These are phyloP conservation scores for Cnidoscolus chayamansa DNA, from an alignment of 441 rosid species.

Conservation along the genomic window DNA sequence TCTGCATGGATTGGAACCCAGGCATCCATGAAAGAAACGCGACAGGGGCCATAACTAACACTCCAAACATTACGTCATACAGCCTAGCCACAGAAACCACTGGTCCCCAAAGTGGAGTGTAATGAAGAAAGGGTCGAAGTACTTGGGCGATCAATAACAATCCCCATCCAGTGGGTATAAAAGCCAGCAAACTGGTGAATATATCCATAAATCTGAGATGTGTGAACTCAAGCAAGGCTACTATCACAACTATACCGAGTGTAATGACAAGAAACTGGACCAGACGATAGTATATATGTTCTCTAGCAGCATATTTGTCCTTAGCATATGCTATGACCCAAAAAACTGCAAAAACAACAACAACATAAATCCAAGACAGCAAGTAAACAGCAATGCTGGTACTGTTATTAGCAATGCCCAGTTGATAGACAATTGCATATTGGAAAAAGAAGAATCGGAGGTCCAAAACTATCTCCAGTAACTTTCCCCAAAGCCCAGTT, in stretches of 20 bases:
- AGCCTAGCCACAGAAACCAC: constrained; percentile 73
- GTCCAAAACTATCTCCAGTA: constrained; percentile 65
- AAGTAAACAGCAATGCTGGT: constrained; percentile 62
- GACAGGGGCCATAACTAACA: constrained; percentile 72
- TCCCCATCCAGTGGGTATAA: constrained; percentile 92
- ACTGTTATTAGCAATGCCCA: constrained; percentile 57
- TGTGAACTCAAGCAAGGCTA: constrained; percentile 64
- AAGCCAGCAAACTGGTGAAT: constrained; percentile 83
- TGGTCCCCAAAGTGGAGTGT: constrained; percentile 46
- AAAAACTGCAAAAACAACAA: constrained; percentile 46
- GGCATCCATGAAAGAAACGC: constrained; percentile 92
- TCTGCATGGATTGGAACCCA: constrained; percentile 89
- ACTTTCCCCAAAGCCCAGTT: constrained; percentile 59
- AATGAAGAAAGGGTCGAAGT: constrained; percentile 42
- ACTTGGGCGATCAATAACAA: constrained; percentile 68
- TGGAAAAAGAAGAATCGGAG: constrained; percentile 94
- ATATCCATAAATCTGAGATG: constrained; percentile 53
- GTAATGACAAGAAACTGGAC: constrained; percentile 72
- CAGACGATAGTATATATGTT: constrained; percentile 74
- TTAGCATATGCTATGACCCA: constrained; percentile 57
- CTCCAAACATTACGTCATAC: constrained; percentile 73
- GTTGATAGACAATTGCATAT: constrained; percentile 79
- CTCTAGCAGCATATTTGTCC: constrained; percentile 63
- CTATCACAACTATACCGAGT: constrained; percentile 41
- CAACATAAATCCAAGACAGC: constrained; percentile 68